Percentiles rank a stretch among this genome's conserved stretches.
phyloP scores from a whole-genome alignment of 1,284 basidiomycete species.

The Meripilus lineatus region DNA sequence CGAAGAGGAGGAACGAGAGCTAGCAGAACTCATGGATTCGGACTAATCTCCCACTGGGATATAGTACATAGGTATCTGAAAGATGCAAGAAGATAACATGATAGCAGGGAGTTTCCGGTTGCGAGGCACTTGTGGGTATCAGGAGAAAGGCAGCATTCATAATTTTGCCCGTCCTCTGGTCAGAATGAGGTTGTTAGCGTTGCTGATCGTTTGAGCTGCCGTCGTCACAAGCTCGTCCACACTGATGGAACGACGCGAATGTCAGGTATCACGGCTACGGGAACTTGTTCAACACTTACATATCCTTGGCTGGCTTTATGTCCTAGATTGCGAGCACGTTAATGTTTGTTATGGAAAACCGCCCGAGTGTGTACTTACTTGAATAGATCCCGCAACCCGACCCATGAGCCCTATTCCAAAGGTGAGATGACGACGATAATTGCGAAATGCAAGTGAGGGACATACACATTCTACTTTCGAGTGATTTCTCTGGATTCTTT shows the following conservation, averaged over 20 bases:
- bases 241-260: slow-evolving; percentile 30
- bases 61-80: slow-evolving; percentile 2
- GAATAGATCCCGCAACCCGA: slow-evolving; percentile 76
- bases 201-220: slow-evolving; percentile 43
- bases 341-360: neutral
- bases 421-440: neutral
- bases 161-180: slow-evolving; percentile 41
- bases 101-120: no score
- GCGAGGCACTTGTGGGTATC: no score
- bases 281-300: slow-evolving; percentile 41
- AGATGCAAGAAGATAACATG: neutral
- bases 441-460: slow-evolving; percentile 1
- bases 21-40: slow-evolving; percentile 73
- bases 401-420: slow-evolving; percentile 71
- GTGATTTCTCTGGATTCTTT: slow-evolving; percentile 61
- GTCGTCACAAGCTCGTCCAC: slow-evolving; percentile 68
- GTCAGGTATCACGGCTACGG: slow-evolving; percentile 20
- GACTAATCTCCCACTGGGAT: slow-evolving; percentile 17
- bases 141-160: no score
- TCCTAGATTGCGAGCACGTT: slow-evolving; percentile 36
- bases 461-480: slow-evolving; percentile 58
- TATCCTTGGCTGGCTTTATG: slow-evolving; percentile 77
- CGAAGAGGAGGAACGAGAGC: slow-evolving; percentile 75
- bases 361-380: slow-evolving; percentile 32
- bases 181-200: slow-evolving; percentile 30